Evolutionary conservation across 2,329 filamentous ascomycete species (phyloP).

Genomic region (Clonostachys solani): DNA sequence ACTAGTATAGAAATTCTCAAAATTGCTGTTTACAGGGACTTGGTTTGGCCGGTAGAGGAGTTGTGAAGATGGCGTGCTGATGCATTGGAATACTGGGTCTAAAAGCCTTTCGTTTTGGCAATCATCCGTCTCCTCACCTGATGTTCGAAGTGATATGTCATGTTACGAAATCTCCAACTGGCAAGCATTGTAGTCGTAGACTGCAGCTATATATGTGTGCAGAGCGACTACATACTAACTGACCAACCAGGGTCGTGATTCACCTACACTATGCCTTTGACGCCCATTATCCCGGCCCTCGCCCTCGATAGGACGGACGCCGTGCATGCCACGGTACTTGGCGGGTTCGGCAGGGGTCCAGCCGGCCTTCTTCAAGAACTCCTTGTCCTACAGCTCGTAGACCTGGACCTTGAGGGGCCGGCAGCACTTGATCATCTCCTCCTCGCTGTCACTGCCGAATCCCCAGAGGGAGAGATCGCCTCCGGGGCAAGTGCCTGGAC

Average conservation of each 20-base stretch:
- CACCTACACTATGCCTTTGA: neutral
- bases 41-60: too few relatives aligned
- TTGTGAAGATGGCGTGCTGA: too few relatives aligned
- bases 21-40: too few relatives aligned
- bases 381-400: conserved; percentile 53
- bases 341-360: conserved; percentile 61
- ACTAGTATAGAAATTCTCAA: too few relatives aligned
- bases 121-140: too few relatives aligned
- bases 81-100: too few relatives aligned
- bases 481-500: conserved; percentile 65
- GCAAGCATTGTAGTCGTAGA: too few relatives aligned
- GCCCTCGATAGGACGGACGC: conserved; percentile 40
- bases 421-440: conserved; percentile 67
- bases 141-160: too few relatives aligned
- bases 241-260: neutral
- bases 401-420: conserved; percentile 73
- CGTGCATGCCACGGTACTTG: conserved; percentile 62
- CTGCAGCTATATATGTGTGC: too few relatives aligned
- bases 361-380: conserved; percentile 41
- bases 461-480: conserved; percentile 81
- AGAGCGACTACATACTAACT: neutral
- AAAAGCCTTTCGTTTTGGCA: too few relatives aligned
- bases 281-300: conserved; percentile 4
- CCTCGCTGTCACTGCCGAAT: conserved; percentile 64
- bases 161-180: too few relatives aligned